Evolutionary conservation across 768 basidiomycete genomes (phyloP).

Genomic region (Hericium erinaceus): DNA sequence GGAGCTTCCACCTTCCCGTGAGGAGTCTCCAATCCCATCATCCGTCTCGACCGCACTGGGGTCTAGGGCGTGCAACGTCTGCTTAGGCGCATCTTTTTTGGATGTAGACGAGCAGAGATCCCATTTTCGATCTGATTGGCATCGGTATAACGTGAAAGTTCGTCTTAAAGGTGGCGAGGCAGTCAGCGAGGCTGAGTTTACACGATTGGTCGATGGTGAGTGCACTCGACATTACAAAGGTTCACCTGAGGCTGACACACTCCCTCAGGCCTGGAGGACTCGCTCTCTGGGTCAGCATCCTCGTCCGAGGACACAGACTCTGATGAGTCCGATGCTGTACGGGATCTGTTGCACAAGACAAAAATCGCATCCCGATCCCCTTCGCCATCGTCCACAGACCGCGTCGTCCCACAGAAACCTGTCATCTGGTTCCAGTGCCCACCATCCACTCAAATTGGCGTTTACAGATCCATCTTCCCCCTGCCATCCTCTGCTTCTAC

Average conservation of each 20-base stretch:
- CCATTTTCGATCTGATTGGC: conserved; percentile 95
- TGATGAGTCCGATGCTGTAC: conserved; percentile 58
- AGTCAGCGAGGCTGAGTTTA: conserved; percentile 64
- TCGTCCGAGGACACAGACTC: conserved; percentile 47
- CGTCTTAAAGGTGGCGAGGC: conserved; percentile 53
- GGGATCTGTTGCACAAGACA: conserved; percentile 55
- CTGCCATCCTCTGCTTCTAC: conserved; percentile 26
- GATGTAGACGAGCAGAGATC: conserved; percentile 74
- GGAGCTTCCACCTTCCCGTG: conserved; percentile 23
- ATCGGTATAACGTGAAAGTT: conserved; percentile 92
- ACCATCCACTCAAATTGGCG: conserved; percentile 80
- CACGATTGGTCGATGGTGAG: conserved; percentile 74
- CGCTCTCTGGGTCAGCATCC: conserved; percentile 86
- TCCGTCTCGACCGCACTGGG: conserved; percentile 25
- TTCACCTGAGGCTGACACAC: not conserved
- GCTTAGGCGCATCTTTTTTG: conserved; percentile 56
- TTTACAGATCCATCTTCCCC: conserved; percentile 75
- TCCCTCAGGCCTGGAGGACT: conserved; percentile 63
- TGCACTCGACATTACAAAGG: not conserved
- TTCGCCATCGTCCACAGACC: conserved; percentile 33
- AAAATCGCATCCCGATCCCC: conserved; percentile 37
- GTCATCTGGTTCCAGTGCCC: conserved; percentile 87
- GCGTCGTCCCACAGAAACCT: conserved; percentile 47
- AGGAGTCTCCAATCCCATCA: conserved; percentile 21
- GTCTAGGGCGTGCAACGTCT: conserved; percentile 60